Percentiles rank a stretch among this genome's conserved stretches.
Evolutionary conservation across 176 grass and related monocot genomes (phyloP).

Genomic region (Elymus sibiricus): DNA sequence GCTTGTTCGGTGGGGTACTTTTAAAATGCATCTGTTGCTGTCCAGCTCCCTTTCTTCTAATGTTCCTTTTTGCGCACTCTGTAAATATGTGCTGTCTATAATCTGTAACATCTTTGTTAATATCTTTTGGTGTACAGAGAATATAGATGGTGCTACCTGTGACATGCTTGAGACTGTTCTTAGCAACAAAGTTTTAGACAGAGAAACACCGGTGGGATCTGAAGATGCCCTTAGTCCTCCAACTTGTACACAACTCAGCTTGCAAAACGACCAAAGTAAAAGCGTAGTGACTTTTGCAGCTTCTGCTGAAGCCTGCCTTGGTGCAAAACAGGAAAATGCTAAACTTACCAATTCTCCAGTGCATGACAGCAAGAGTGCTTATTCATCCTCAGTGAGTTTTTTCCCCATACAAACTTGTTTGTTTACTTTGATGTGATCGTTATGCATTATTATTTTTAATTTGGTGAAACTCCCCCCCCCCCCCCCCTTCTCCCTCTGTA

Average conservation of each 20-base stretch:
- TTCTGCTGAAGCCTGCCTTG: constrained; percentile 57
- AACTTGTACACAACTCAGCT: constrained; percentile 47
- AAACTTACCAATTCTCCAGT: constrained; percentile 58
- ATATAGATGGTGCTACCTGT: constrained; percentile 34
- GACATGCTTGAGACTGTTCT: constrained; percentile 53
- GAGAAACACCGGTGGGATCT: constrained; percentile 61
- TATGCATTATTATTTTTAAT: constrained; percentile 2
- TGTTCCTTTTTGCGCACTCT: neutral
- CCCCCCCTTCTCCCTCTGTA: neutral
- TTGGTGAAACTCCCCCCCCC: neutral
- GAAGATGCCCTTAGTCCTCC: constrained; percentile 76
- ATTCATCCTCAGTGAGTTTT: constrained; percentile 75
- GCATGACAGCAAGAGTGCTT: constrained; percentile 64
- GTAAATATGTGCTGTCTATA: constrained; percentile 1
- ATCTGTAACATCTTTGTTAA: neutral
- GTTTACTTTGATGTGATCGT: constrained; percentile 5
- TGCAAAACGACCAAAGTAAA: constrained; percentile 61
- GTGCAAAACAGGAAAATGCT: constrained; percentile 49
- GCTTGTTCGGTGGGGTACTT: neutral
- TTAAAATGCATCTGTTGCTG: neutral
- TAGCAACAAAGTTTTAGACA: constrained; percentile 61
- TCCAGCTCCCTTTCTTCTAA: neutral
- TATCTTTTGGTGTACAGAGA: constrained; percentile 47
- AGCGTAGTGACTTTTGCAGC: constrained; percentile 45
- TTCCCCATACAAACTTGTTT: neutral